A percentile compares a stretch with the other conserved stretches of the same genome.
phyloP scores from a whole-genome alignment of 2,329 filamentous ascomycete genomes.

The Aspergillus jensenii region DNA sequence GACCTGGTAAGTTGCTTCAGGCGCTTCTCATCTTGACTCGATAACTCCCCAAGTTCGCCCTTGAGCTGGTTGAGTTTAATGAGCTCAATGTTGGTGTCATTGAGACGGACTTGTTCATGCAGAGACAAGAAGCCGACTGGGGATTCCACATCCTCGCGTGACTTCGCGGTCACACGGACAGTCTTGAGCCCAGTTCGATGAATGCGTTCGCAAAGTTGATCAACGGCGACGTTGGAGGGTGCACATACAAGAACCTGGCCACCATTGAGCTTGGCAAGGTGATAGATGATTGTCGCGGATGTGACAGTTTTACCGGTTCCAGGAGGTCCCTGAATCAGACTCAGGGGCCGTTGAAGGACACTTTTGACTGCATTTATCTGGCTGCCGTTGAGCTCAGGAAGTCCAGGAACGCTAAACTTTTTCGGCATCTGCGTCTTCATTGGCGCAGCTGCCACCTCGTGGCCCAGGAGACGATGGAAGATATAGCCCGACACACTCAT shows the following conservation, averaged over 20 bases:
- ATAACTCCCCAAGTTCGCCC: slow-evolving; percentile 84
- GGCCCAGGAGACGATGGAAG: slow-evolving; percentile 92
- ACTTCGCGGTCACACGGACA: slow-evolving; percentile 97
- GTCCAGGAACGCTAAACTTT: slow-evolving; percentile 91
- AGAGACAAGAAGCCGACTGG: slow-evolving; percentile 92
- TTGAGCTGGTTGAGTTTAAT: slow-evolving; percentile 92
- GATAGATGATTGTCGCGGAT: slow-evolving; percentile 97
- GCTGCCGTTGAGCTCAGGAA: slow-evolving; percentile 92
- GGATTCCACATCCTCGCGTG: slow-evolving; percentile 97
- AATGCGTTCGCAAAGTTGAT: slow-evolving; percentile 96
- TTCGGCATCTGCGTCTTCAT: slow-evolving; percentile 96
- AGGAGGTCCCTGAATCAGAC: slow-evolving; percentile 92
- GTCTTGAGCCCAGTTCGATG: slow-evolving; percentile 94
- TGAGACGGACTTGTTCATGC: slow-evolving; percentile 96
- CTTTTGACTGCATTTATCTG: slow-evolving; percentile 96
- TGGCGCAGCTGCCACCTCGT: slow-evolving; percentile 89
- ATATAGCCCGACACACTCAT: slow-evolving; percentile 99
- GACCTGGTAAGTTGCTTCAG: slow-evolving; percentile 93
- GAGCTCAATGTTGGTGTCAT: slow-evolving; percentile 92
- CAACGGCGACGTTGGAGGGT: slow-evolving; percentile 96
- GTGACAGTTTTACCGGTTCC: slow-evolving; percentile 99
- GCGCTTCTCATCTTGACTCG: slow-evolving; percentile 96
- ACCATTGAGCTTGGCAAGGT: slow-evolving; percentile 90
- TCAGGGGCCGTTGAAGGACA: slow-evolving; percentile 88
- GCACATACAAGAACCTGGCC: slow-evolving; percentile 95